Evolutionary conservation across 2,329 filamentous ascomycete species (phyloP), one percentile per base, ranked within the genome.

Genomic region (Epichloe brachyelytri): DNA sequence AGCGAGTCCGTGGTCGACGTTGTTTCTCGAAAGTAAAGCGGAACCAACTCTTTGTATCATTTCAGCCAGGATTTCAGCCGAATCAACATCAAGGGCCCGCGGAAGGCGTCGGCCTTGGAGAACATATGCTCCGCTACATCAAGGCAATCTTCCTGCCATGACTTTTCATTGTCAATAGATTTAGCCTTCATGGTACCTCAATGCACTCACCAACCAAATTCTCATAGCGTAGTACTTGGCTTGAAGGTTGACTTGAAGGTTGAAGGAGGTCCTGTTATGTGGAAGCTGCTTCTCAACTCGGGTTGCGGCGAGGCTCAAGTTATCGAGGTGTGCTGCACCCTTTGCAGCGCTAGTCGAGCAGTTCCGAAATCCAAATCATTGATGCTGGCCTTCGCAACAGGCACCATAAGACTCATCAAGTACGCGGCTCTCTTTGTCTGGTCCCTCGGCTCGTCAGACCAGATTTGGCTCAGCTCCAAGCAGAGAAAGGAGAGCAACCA

Each of bases 111-210:
- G 2, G 79, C 66, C 58, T 86, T 86, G 37, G 66, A 66, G 64
- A 84, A 90, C 73, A 93, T 80, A 63, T 88, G 80, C 50, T 95
- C 87, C 30, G 87, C 86, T 46, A 89, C 77, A 52, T 91, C 85
- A 14, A 85, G 71, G 40, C 83, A 78, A 40, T 79, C 74, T 60
- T 89, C 82, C 58, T 82, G 80, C 82, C 84, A 95, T 33, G 83
- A 78, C 87, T 91, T 17, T 10, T 45, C 17, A 15, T 3, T 11
- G 48, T 63, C 47, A 65, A 60, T 22, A 33, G 43, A 11, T 46
- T 22, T 11, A 22, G 2, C 3, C 14, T 12, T 30, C 15, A 34
- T 37, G 57, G 41, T 49, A 2, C 49, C 54, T 38, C 47, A 4
- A 33, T 20, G 48, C 17, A 57, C 74, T 64, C 67, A 88, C 88